Conservation (phyloP, 1,284 basidiomycete genomes). For the Boletellus deceptivus region DNA sequence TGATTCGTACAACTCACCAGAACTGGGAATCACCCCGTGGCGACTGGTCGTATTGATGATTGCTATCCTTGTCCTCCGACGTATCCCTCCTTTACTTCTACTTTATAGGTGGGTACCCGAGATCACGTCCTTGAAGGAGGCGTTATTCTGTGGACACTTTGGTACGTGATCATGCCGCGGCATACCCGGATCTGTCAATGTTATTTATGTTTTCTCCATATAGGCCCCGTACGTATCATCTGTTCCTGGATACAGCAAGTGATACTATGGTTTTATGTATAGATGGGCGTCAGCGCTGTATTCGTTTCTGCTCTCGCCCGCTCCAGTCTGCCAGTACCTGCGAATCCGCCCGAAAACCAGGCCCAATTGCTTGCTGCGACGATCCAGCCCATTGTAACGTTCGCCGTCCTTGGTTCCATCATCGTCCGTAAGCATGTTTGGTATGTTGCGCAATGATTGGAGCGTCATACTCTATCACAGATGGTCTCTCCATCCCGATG, state of each 20-base stretch:
- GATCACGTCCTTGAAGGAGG: slow-evolving; percentile 75
- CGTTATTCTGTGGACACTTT: slow-evolving; percentile 86
- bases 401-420: slow-evolving; percentile 83
- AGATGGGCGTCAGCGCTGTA: slow-evolving; percentile 83
- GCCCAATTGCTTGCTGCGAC: slow-evolving; percentile 67
- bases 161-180: slow-evolving; percentile 40
- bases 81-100: slow-evolving; percentile 73
- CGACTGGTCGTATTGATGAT: slow-evolving; percentile 67
- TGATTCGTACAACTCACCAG: slow-evolving; percentile 56
- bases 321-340: slow-evolving; percentile 61
- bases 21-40: slow-evolving; percentile 71
- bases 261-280: background rate
- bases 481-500: slow-evolving; percentile 87
- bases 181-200: background rate
- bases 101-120: slow-evolving; percentile 86
- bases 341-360: slow-evolving; percentile 58
- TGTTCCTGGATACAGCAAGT: background rate
- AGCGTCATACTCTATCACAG: slow-evolving; percentile 34
- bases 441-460: background rate
- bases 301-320: slow-evolving; percentile 83
- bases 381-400: slow-evolving; percentile 82
- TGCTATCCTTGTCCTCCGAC: slow-evolving; percentile 65
- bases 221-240: slow-evolving; percentile 53
- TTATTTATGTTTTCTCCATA: slow-evolving; percentile 2
- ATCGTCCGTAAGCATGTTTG: slow-evolving; percentile 60